These are phyloP conservation scores for Thelonectria rubi DNA, from an alignment of 2,329 filamentous ascomycete species.

Conservation along the genomic window DNA sequence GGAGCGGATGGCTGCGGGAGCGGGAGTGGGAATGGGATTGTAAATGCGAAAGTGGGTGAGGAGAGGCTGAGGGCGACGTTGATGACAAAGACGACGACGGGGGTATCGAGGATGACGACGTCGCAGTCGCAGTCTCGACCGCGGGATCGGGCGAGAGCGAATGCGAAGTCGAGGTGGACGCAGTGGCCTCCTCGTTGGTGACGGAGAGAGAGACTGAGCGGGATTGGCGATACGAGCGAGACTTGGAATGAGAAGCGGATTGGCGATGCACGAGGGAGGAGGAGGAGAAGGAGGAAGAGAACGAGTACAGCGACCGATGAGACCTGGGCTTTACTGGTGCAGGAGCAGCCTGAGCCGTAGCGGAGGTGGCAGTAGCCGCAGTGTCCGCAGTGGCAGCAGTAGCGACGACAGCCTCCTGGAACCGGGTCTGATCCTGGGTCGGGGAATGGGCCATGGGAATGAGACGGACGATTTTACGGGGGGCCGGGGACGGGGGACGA, in stretches of 20 bases:
- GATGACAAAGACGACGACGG: conserved; percentile 26
- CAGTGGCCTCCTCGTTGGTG: conserved; percentile 11
- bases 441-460: conserved; percentile 35
- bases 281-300: conserved; percentile 12
- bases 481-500: conserved; percentile 12
- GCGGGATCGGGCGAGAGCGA: conserved; percentile 15
- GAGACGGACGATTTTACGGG: conserved; percentile 18
- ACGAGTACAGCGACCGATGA: conserved; percentile 14
- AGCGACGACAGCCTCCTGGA: conserved; percentile 30
- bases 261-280: conserved; percentile 14
- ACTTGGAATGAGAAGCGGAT: conserved; percentile 5
- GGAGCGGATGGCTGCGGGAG: conserved; percentile 19
- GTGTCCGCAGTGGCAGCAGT: conserved; percentile 30
- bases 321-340: not conserved
- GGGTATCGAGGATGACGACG: conserved; percentile 26
- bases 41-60: not conserved
- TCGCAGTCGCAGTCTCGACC: conserved; percentile 18
- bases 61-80: conserved; percentile 14
- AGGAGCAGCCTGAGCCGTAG: not conserved
- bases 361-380: conserved; percentile 25
- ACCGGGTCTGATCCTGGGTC: conserved; percentile 28
- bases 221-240: conserved; percentile 6
- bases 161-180: conserved; percentile 10
- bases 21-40: conserved; percentile 19
- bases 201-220: conserved; percentile 16